Evolutionary conservation across 495 filamentous ascomycete genomes (phyloP).

Genomic region (Apiosordaria backusii): DNA sequence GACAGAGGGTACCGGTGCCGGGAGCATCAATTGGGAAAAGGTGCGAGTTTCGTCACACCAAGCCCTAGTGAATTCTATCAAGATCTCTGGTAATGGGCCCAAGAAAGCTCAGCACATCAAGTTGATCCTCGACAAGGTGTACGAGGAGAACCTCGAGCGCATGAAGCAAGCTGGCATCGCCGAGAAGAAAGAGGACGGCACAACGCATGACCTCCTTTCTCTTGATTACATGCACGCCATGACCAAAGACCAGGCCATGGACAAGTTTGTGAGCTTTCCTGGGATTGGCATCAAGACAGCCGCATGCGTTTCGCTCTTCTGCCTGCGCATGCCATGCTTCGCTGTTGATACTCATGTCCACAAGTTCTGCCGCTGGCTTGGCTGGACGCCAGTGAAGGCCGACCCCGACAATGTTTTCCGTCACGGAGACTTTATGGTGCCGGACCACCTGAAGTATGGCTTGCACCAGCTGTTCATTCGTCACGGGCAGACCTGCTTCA

Average conservation of each 20-base stretch:
- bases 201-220: constrained; percentile 40
- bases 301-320: constrained; percentile 79
- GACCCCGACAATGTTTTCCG: constrained; percentile 68
- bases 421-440: constrained; percentile 78
- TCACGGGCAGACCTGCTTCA: constrained; percentile 76
- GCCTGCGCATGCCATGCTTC: constrained; percentile 71
- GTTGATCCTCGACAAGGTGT: constrained; percentile 72
- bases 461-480: constrained; percentile 84
- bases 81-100: constrained; percentile 62
- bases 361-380: constrained; percentile 77
- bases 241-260: constrained; percentile 65
- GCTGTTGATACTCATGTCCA: constrained; percentile 86
- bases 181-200: not conserved
- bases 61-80: constrained; percentile 70
- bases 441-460: constrained; percentile 81
- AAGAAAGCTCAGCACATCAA: constrained; percentile 76
- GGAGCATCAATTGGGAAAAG: constrained; percentile 83
- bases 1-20: constrained; percentile 44
- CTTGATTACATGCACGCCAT: constrained; percentile 76
- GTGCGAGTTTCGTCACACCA: constrained; percentile 61
- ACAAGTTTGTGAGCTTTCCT: constrained; percentile 67
- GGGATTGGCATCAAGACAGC: constrained; percentile 93
- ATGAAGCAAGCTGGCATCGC: constrained; percentile 2
- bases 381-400: constrained; percentile 68
- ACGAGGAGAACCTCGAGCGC: constrained; percentile 58